Percentiles rank a stretch among this genome's conserved stretches.
phyloP scores from a whole-genome alignment of 2,329 filamentous ascomycete species.

The Dothideomycetidae sp. region DNA sequence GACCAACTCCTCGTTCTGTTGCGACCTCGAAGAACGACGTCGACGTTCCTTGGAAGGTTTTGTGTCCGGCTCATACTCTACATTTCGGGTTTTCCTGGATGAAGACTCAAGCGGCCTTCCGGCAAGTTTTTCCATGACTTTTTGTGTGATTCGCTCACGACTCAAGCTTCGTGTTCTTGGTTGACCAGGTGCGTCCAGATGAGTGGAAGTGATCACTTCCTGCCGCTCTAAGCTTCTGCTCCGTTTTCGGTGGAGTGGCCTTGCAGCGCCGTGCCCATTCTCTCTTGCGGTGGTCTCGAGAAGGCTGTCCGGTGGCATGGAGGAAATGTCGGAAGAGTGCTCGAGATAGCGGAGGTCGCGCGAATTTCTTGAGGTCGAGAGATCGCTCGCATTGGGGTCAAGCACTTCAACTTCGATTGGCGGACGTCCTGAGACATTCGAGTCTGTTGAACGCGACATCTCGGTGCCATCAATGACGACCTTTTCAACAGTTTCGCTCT shows the following conservation, averaged over 20 bases:
- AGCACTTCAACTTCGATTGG: constrained; percentile 86
- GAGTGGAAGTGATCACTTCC: constrained; percentile 22
- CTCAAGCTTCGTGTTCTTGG: constrained; percentile 49
- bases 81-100: constrained; percentile 17
- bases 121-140: constrained; percentile 52
- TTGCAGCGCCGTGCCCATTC: not conserved
- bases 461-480: constrained; percentile 23
- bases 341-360: constrained; percentile 50
- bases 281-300: constrained; percentile 36
- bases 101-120: constrained; percentile 27
- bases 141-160: constrained; percentile 52
- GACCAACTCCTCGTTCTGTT: constrained; percentile 36
- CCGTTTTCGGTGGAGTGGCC: constrained; percentile 26
- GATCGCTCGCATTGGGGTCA: constrained; percentile 48
- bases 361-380: constrained; percentile 38
- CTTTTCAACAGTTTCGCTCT: constrained; percentile 20
- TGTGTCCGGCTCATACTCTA: constrained; percentile 23
- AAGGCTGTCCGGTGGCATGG: constrained; percentile 59
- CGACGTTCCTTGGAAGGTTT: constrained; percentile 19
- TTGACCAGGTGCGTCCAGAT: constrained; percentile 44
- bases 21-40: constrained; percentile 30
- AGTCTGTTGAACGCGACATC: constrained; percentile 66
- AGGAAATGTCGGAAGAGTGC: constrained; percentile 72
- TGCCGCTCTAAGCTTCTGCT: constrained; percentile 33
- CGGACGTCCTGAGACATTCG: constrained; percentile 51